These are phyloP conservation scores for Penicillium digitatum DNA, from an alignment of 2,329 filamentous ascomycete genomes.

Conservation along the genomic window DNA sequence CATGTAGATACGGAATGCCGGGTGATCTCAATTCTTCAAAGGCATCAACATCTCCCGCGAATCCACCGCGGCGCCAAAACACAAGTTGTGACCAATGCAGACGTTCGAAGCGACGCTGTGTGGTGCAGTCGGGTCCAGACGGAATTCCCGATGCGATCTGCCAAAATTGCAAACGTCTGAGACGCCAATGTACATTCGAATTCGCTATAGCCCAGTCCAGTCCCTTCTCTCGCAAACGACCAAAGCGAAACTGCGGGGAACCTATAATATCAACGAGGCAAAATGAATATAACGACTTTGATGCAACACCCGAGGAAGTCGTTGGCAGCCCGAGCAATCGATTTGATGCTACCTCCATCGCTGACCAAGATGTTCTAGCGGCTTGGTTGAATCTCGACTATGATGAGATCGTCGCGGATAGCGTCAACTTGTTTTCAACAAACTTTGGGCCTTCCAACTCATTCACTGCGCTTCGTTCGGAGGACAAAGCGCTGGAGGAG, in stretches of 20 bases:
- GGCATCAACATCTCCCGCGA: not conserved
- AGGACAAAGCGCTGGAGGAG: not conserved
- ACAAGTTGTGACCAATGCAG: slow-evolving; percentile 27
- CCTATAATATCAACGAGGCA: not conserved
- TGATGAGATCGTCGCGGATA: not conserved
- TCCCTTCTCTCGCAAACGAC: slow-evolving; percentile 1
- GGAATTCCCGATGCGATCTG: slow-evolving; percentile 5
- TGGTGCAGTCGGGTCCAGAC: slow-evolving; percentile 7
- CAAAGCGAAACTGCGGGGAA: not conserved
- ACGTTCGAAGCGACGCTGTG: slow-evolving; percentile 26
- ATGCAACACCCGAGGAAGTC: not conserved
- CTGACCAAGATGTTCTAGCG: slow-evolving; percentile 4
- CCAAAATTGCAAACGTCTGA: slow-evolving; percentile 19
- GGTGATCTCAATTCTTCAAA: not conserved
- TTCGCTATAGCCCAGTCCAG: slow-evolving; percentile 12
- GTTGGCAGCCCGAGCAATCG: not conserved
- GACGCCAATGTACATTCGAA: slow-evolving; percentile 22
- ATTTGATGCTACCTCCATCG: not conserved
- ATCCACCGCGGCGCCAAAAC: slow-evolving; percentile 21
- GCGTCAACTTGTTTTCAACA: not conserved
- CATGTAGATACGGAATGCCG: slow-evolving; percentile 8
- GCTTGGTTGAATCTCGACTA: slow-evolving; percentile 14
- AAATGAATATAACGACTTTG: not conserved
- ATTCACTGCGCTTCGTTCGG: not conserved
- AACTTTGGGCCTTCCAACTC: not conserved